phyloP scores from a whole-genome alignment of 805 yeast species.

The Diddensiella transvaalensis region DNA sequence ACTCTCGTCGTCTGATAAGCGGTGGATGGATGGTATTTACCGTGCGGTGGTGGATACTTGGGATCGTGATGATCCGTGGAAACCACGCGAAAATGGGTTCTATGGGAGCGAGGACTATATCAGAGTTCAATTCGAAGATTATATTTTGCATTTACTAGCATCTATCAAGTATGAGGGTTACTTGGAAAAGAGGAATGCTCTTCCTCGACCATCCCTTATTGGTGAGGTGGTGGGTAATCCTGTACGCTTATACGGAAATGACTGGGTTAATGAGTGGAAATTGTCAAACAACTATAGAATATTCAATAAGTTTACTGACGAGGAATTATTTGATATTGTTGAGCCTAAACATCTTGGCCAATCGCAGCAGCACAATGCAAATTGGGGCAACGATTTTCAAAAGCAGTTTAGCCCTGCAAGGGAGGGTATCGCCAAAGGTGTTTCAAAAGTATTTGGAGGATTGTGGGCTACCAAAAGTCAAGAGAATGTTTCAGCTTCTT shows the following conservation, averaged over 20 bases:
- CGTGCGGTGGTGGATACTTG: conserved; percentile 47
- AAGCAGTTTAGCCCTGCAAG: conserved; percentile 15
- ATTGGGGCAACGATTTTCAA: conserved; percentile 9
- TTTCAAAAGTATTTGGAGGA: conserved; percentile 29
- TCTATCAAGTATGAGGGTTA: conserved; percentile 68
- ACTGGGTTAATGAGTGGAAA: conserved; percentile 53
- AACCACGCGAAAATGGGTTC: conserved; percentile 46
- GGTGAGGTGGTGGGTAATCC: conserved; percentile 35
- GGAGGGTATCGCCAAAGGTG: conserved; percentile 23
- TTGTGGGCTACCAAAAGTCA: conserved; percentile 24
- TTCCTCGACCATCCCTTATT: conserved; percentile 18
- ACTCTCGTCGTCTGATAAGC: conserved; percentile 61
- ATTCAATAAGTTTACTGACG: conserved; percentile 58
- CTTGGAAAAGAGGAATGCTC: conserved; percentile 34
- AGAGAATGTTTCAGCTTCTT: neutral
- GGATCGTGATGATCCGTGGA: conserved; percentile 38
- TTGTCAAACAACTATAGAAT: conserved; percentile 51
- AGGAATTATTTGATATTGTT: conserved; percentile 62
- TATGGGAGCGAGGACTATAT: conserved; percentile 84
- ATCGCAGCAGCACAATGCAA: conserved; percentile 1
- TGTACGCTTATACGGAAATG: conserved; percentile 40
- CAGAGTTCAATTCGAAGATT: conserved; percentile 85
- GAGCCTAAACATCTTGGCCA: conserved; percentile 42
- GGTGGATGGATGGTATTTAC: conserved; percentile 62
- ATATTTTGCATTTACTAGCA: conserved; percentile 70